Evolutionary conservation across 2,329 filamentous ascomycete genomes (phyloP), one percentile per base, ranked within the genome.

Genomic region (Magnaporthales sp.): DNA sequence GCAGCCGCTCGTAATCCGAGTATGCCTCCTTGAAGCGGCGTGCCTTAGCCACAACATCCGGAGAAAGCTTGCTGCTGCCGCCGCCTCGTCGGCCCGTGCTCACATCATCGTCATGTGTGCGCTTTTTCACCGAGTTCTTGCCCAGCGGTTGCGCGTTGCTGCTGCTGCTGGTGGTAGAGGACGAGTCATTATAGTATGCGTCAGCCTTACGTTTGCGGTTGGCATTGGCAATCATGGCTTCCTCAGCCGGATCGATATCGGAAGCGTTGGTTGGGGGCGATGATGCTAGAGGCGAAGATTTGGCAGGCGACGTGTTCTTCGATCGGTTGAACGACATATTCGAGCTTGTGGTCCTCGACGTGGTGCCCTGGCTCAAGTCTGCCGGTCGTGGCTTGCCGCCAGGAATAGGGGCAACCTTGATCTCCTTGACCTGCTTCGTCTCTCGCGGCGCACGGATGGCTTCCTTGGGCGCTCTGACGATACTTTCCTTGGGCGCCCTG

Each of bases 221-320:
- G 15, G 63, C 63, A n/a, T 31, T 56, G 10, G 63, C 63, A 54
- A 65, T 65, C 30, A 72, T 67, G 27, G 68, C 70, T 38, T 72
- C 71, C 32, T 71, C 71, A 24, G 69, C 67, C 54, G 75, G 78
- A 31, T 87, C 86, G 51, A 88, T 76, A 67, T 89, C 86, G 1
- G 86, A 88, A 0, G 86, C 87, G 69, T 89, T 89, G 8, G 86
- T 88, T 0, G 86, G 86, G 13, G 86, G 86, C 7, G 86, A 89
- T 1, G 86, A 86, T n/a, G 86, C 86, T 22, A 89, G 77, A 4
- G 86, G 87, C 10, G 87, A 89, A 2, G 87, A 89, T 73, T 89
- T 89, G 64, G 80, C 79, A 0, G 85, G 86, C 7, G 85, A 87
- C 0, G 82, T 87, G 68, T 81, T 79, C 73, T 80, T 83, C 70